phyloP scores from a whole-genome alignment of 1,284 basidiomycete species.

The Lentinula novae-zelandiae region DNA sequence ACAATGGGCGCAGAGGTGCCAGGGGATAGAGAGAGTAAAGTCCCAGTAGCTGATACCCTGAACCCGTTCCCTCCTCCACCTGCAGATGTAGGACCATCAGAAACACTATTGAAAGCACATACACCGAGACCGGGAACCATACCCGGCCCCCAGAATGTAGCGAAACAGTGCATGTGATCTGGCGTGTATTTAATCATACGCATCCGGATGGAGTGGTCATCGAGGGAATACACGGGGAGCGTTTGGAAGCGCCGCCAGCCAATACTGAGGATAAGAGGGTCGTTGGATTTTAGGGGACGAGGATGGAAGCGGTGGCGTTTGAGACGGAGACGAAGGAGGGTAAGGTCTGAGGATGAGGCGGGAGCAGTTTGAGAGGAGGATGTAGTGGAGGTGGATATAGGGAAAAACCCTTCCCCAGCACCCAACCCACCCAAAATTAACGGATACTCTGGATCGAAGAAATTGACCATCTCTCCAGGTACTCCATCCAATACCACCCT shows the following conservation, averaged over 20 bases:
- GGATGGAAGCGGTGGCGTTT: conserved; percentile 97
- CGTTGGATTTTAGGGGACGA: conserved; percentile 94
- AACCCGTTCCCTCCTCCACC: conserved; percentile 66
- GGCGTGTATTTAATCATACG: conserved; percentile 99
- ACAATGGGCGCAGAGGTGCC: conserved; percentile 84
- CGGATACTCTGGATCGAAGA: conserved; percentile 91
- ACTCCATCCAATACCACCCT: conserved; percentile 85
- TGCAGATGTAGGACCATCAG: conserved; percentile 37
- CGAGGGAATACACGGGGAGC: conserved; percentile 92
- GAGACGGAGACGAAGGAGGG: conserved; percentile 91
- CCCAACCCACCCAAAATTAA: conserved; percentile 81
- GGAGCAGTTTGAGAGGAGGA: conserved; percentile 67
- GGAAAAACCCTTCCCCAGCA: no score
- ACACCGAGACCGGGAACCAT: conserved; percentile 95
- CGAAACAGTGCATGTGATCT: conserved; percentile 99
- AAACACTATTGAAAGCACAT: conserved; percentile 92
- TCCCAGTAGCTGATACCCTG: conserved; percentile 90
- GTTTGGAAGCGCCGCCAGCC: conserved; percentile 98
- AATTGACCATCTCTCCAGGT: conserved; percentile 89
- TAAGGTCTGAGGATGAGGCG: not conserved
- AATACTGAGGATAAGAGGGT: conserved; percentile 92
- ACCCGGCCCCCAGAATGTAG: conserved; percentile 94
- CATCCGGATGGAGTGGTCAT: conserved; percentile 97
- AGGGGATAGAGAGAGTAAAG: conserved; percentile 77
- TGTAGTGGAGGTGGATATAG: conserved; percentile 29